Evolutionary conservation across 2,329 filamentous ascomycete genomes (phyloP).

Genomic region (Pyrenochaeta sp.): DNA sequence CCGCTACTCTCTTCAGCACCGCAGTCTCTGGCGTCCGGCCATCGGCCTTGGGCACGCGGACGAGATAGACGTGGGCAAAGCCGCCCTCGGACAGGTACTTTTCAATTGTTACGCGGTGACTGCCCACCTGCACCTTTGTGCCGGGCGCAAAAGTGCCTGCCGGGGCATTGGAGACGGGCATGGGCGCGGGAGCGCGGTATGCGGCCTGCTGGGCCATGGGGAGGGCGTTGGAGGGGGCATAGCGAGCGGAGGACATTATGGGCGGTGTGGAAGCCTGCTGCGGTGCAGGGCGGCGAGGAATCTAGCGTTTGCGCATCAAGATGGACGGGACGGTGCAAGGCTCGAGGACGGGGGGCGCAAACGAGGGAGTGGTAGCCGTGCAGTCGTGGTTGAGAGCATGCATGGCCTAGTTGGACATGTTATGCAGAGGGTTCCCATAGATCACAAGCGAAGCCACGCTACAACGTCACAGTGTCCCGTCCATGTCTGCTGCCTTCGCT

Average conservation of each 20-base stretch:
- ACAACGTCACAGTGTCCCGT: constrained; percentile 31
- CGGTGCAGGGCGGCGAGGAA: constrained; percentile 38
- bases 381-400: constrained; percentile 10
- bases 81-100: constrained; percentile 98
- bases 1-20: constrained; percentile 93
- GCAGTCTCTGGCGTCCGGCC: constrained; percentile 81
- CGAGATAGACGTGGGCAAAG: constrained; percentile 97
- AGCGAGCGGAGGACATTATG: constrained; percentile 51
- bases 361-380: constrained; percentile 12
- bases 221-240: constrained; percentile 44
- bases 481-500: neutral
- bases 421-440: neutral
- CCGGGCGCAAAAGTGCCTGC: constrained; percentile 87
- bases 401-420: constrained; percentile 12
- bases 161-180: constrained; percentile 48
- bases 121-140: constrained; percentile 95
- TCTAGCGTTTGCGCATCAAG: constrained; percentile 47
- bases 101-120: constrained; percentile 91
- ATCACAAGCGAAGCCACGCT: constrained; percentile 39
- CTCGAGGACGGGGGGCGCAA: constrained; percentile 7
- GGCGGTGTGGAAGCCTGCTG: constrained; percentile 45
- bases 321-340: constrained; percentile 8
- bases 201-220: constrained; percentile 48
- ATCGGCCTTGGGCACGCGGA: constrained; percentile 77
- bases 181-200: constrained; percentile 43